Percentiles rank a stretch among this genome's conserved stretches.
These are phyloP conservation scores for Bauhinia variegata DNA, from an alignment of 306 rosid species.

Conservation along the genomic window DNA sequence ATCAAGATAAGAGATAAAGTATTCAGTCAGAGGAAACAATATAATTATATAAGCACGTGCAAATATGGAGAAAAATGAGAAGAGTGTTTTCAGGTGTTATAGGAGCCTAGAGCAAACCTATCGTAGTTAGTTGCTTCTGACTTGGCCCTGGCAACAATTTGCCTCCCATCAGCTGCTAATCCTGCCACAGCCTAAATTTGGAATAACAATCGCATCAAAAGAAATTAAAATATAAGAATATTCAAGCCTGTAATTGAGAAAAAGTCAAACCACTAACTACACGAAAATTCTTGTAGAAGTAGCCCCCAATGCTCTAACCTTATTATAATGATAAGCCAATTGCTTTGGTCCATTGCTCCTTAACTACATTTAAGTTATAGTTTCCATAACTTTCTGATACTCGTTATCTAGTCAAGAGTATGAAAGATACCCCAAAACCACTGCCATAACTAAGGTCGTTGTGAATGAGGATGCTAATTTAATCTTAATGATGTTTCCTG, in stretches of 20 bases:
- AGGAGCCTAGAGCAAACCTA: constrained; percentile 55
- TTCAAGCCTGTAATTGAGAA: neutral
- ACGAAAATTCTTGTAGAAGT: no score
- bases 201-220: constrained; percentile 28
- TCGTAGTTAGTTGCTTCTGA: constrained; percentile 89
- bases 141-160: constrained; percentile 61
- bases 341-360: neutral
- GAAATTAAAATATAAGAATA: neutral
- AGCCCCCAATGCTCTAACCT: neutral
- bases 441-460: constrained; percentile 2
- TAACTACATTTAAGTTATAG: neutral
- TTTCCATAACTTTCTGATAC: neutral
- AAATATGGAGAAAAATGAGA: neutral
- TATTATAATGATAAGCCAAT: neutral
- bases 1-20: neutral
- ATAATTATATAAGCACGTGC: neutral
- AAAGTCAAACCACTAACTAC: neutral
- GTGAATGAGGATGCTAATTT: neutral
- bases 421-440: neutral
- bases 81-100: constrained; percentile 20
- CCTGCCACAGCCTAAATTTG: constrained; percentile 78
- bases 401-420: constrained; percentile 11
- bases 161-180: constrained; percentile 63
- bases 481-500: neutral
- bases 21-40: neutral